Conservation (phyloP, 805 yeast species). For the Scheffersomyces coipomensis region DNA sequence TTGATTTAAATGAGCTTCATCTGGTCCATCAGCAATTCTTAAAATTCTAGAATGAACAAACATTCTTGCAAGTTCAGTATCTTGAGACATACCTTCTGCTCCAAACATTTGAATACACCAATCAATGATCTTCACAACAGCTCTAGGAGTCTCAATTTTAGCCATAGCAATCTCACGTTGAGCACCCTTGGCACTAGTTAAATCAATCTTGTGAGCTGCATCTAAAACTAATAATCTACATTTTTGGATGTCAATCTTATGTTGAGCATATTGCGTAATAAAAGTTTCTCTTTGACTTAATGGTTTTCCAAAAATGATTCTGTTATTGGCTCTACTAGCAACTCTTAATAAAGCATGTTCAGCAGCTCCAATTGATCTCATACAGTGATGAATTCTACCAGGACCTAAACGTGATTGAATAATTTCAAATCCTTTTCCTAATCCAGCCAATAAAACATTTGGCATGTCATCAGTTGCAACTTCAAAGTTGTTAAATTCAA, state of each 20-base stretch:
- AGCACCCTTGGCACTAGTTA: slow-evolving; percentile 53
- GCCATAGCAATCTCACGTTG: slow-evolving; percentile 59
- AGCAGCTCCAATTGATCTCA: slow-evolving; percentile 62
- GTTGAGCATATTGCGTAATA: slow-evolving; percentile 47
- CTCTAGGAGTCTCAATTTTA: slow-evolving; percentile 60
- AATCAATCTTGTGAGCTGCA: slow-evolving; percentile 62
- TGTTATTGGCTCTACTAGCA: slow-evolving; percentile 49
- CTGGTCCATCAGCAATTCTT: slow-evolving; percentile 69
- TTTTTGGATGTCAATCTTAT: slow-evolving; percentile 52
- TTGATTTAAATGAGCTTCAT: slow-evolving; percentile 61
- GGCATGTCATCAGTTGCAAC: slow-evolving; percentile 44
- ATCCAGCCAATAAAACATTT: slow-evolving; percentile 39
- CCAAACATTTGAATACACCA: slow-evolving; percentile 67
- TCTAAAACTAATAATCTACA: slow-evolving; percentile 54
- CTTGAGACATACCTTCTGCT: slow-evolving; percentile 64
- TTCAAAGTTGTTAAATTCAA: slow-evolving; percentile 48
- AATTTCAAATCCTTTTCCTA: slow-evolving; percentile 60
- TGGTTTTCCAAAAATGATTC: slow-evolving; percentile 52
- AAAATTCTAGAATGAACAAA: slow-evolving; percentile 54
- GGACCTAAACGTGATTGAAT: slow-evolving; percentile 67
- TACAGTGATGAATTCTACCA: slow-evolving; percentile 70
- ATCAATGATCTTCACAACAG: slow-evolving; percentile 50
- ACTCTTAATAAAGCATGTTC: slow-evolving; percentile 51
- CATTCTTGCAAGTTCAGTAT: slow-evolving; percentile 54
- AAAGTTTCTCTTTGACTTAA: slow-evolving; percentile 52